These are phyloP conservation scores for Talaromyces sp. DNA, from an alignment of 2,329 filamentous ascomycete species.

Conservation along the genomic window DNA sequence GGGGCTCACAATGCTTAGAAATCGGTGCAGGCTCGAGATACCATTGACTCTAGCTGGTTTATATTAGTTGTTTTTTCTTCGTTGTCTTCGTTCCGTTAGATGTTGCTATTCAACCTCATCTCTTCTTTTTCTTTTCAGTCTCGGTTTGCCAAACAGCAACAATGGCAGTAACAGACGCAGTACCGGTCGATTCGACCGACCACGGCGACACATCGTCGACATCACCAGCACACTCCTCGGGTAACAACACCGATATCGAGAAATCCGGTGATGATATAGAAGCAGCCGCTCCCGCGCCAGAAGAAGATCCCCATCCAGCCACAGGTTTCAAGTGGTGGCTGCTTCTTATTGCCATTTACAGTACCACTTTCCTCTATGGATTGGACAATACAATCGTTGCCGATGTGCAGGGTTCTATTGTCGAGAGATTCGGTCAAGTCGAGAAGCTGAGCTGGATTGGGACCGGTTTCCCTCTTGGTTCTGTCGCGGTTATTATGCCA, in stretches of 20 bases:
- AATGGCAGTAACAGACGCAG: not conserved
- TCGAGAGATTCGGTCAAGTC: constrained; percentile 35
- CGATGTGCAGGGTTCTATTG: constrained; percentile 43
- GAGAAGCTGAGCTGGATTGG: constrained; percentile 42
- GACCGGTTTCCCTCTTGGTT: constrained; percentile 40
- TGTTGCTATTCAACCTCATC: not conserved
- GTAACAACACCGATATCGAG: not conserved
- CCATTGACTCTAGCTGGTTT: not conserved
- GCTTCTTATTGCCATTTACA: not conserved
- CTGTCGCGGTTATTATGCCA: constrained; percentile 17
- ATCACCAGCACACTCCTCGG: not conserved
- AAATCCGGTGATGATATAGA: not conserved
- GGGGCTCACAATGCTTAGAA: not conserved
- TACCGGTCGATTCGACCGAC: not conserved
- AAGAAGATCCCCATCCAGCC: not conserved
- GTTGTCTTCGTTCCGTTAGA: not conserved
- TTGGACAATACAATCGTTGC: constrained; percentile 48
- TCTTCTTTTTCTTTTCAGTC: not conserved
- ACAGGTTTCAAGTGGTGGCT: not conserved
- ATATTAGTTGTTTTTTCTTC: not conserved
- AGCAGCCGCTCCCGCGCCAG: not conserved
- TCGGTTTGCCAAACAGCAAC: not conserved
- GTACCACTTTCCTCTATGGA: constrained; percentile 19
- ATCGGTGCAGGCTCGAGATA: not conserved
- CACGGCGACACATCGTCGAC: not conserved